Conservation (phyloP, 108 stramenopile genomes). For the Cylindrotheca closterium region DNA sequence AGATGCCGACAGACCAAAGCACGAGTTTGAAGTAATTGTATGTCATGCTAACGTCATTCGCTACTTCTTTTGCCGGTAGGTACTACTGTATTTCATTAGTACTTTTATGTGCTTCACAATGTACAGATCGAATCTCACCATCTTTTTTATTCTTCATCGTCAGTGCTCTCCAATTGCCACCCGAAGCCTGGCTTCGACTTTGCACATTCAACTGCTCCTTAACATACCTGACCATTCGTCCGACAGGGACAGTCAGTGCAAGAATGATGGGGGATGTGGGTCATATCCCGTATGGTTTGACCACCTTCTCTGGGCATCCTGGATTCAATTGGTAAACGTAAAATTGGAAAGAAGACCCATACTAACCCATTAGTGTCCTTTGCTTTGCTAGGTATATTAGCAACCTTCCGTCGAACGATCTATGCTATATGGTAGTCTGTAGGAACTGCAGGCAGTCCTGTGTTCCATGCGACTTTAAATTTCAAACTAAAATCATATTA, state of each 20-base stretch:
- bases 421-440: no score
- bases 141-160: no score
- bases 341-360: no score
- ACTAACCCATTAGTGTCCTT: no score
- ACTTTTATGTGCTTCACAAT: no score
- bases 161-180: conserved; percentile 88
- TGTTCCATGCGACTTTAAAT: no score
- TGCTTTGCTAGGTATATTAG: no score
- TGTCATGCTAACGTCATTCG: conserved; percentile 97
- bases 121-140: no score
- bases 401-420: no score
- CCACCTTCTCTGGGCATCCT: conserved; percentile 72
- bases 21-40: conserved; percentile 93
- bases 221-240: conserved; percentile 83
- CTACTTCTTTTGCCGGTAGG: conserved; percentile 74
- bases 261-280: conserved; percentile 90
- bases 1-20: conserved; percentile 33
- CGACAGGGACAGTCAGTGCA: conserved; percentile 84
- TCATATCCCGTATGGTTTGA: conserved; percentile 63
- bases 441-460: no score
- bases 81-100: no score
- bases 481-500: no score
- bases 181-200: conserved; percentile 89
- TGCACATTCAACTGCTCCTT: conserved; percentile 90
- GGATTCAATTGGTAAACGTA: conserved; percentile 80